Percentiles rank a stretch among this genome's conserved stretches.
Evolutionary conservation across 139 green algal species (phyloP).

Genomic region (Microglena sp.): DNA sequence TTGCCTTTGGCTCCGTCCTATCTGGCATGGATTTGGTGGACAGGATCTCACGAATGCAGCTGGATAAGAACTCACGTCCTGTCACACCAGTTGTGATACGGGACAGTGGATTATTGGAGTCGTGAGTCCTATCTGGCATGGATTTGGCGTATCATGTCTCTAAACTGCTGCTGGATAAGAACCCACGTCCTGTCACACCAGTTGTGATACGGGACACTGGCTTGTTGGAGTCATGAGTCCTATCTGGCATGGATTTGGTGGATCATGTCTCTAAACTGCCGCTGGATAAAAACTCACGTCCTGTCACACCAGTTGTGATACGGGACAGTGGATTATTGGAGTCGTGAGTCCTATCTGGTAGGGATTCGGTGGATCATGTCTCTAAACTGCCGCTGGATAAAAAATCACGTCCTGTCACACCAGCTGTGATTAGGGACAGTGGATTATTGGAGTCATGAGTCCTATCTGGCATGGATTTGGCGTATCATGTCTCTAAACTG

Average conservation of each 20-base stretch:
- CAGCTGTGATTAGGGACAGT: not conserved
- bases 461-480: too few species aligned
- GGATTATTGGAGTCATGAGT: too few species aligned
- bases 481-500: too few species aligned
- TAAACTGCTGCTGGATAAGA: not conserved
- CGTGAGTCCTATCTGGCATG: constrained; percentile 9
- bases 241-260: constrained; percentile 8
- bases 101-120: too few species aligned
- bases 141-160: constrained; percentile 1
- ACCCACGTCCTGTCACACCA: not conserved
- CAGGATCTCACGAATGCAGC: not conserved
- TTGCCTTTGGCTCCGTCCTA: constrained; percentile 3
- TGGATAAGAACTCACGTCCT: not conserved
- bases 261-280: constrained; percentile 5
- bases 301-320: not conserved
- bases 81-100: not conserved
- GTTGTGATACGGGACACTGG: too few species aligned
- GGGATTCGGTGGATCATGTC: constrained; percentile 4
- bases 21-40: constrained; percentile 10
- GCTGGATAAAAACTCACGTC: not conserved
- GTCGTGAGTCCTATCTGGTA: constrained; percentile 8
- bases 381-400: not conserved
- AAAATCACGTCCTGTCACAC: not conserved
- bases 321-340: too few species aligned
- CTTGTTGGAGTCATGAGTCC: too few species aligned